Evolutionary conservation across 768 basidiomycete genomes (phyloP), one percentile per base, ranked within the genome.

Genomic region (Serendipita sp.): DNA sequence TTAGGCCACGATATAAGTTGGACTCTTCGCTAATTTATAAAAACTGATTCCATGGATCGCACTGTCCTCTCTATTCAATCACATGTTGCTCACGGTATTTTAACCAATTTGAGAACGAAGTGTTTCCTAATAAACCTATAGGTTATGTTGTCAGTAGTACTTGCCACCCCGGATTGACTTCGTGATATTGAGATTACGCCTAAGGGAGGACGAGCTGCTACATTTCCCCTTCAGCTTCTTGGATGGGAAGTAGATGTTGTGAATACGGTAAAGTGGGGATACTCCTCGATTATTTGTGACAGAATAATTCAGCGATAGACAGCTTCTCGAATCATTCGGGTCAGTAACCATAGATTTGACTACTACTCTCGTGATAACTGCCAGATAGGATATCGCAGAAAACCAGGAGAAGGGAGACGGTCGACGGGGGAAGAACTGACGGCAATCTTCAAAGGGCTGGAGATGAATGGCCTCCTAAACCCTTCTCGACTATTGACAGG

Each of bases 241-340:
- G 95, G 92, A 10, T 98, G 87, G 74, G 92, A 99, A 69, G 94
- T 98, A 51, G 96, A 99, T 78, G 91, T 91, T 73, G 74, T 60
- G 81, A 75, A 60, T 65, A 65, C 67, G 0, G 65, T 54, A 16
- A 44, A 62, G 67, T 60, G 32, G 18, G 41, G 3, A 30, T 34
- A 30, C 47, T 15, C 23, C 38, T 62, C 41, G 63, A 48, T 35
- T 8, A 8, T 51, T 63, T 18, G 54, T 52, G 54, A 38, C 45
- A 35, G 51, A 54, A 16, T 46, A 44, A 44, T 63, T 67, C 70
- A 63, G 70, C 66, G 66, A 5, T 13, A 41, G 54, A 5, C 65
- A 89, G 96, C 70, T 97, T 89, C 73, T 90, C 90, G 5, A 99
- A 98, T 69, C 95, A 99, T 72, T 80, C 91, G 3, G 93, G 91